Evolutionary conservation across 345 rosid genomes (phyloP).

Genomic region (Durio zibethinus): DNA sequence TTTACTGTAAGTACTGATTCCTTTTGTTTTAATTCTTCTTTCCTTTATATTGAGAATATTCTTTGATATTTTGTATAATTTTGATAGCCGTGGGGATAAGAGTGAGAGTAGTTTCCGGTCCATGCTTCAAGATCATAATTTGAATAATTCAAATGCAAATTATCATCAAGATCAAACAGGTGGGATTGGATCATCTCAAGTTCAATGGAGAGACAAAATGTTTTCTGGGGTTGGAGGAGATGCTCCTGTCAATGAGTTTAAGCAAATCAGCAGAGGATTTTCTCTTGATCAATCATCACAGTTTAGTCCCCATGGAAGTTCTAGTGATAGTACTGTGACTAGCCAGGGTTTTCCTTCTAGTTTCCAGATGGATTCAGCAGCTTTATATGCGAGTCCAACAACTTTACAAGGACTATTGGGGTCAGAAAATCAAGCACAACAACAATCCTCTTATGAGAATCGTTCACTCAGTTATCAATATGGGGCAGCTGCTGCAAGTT

Average conservation of each 20-base stretch:
- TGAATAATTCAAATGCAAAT: slow-evolving; percentile 39
- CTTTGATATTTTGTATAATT: neutral
- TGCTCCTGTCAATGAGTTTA: slow-evolving; percentile 30
- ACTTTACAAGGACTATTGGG: slow-evolving; percentile 53
- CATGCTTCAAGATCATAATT: slow-evolving; percentile 62
- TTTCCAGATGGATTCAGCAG: slow-evolving; percentile 49
- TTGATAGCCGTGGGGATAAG: slow-evolving; percentile 56
- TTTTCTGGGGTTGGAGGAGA: slow-evolving; percentile 18
- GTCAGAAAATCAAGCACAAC: slow-evolving; percentile 38
- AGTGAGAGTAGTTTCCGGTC: slow-evolving; percentile 60
- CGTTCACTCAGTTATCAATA: slow-evolving; percentile 28
- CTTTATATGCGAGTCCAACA: slow-evolving; percentile 48
- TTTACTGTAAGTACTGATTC: slow-evolving; percentile 53
- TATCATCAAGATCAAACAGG: slow-evolving; percentile 29
- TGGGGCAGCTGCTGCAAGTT: neutral
- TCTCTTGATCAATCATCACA: slow-evolving; percentile 54
- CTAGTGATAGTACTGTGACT: slow-evolving; percentile 52
- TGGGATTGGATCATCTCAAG: slow-evolving; percentile 42
- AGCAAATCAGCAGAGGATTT: slow-evolving; percentile 48
- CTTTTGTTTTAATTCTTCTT: neutral
- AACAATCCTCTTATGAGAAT: slow-evolving; percentile 28
- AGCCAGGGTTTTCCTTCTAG: slow-evolving; percentile 23
- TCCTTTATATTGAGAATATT: neutral
- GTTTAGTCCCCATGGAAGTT: slow-evolving; percentile 63
- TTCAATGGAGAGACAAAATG: slow-evolving; percentile 36